phyloP scores from a whole-genome alignment of 2,329 filamentous ascomycete genomes.

The Plectosphaerella cucumerina region DNA sequence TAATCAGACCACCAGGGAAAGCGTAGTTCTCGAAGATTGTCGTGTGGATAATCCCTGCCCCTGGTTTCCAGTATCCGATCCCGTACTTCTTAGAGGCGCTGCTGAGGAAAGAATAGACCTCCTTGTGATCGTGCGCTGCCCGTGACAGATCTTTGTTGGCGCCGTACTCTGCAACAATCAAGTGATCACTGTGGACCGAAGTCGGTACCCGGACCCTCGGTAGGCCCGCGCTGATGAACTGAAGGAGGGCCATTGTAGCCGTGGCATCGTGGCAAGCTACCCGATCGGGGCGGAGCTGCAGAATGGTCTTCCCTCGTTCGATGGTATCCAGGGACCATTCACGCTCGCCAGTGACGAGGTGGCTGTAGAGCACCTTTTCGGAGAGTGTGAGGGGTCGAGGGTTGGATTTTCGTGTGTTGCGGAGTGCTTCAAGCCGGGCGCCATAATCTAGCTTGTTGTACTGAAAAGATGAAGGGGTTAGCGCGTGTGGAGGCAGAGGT shows the following conservation, averaged over 20 bases:
- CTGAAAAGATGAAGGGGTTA: not conserved
- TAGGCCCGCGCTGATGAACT: constrained; percentile 36
- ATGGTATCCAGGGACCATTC: constrained; percentile 22
- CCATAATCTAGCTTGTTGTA: constrained; percentile 15
- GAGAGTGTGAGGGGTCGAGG: constrained; percentile 27
- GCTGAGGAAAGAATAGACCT: constrained; percentile 33
- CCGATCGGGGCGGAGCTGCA: constrained; percentile 30
- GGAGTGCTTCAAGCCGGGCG: constrained; percentile 10
- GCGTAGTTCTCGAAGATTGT: constrained; percentile 36
- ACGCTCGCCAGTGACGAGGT: constrained; percentile 22
- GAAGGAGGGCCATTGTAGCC: constrained; percentile 35
- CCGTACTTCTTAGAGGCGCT: constrained; percentile 39
- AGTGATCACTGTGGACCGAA: constrained; percentile 34
- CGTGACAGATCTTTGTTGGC: constrained; percentile 22
- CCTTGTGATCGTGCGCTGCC: constrained; percentile 22
- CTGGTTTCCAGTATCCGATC: constrained; percentile 34
- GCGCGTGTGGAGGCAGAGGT: not conserved
- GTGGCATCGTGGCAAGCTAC: constrained; percentile 39
- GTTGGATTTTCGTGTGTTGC: constrained; percentile 8
- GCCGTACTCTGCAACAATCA: constrained; percentile 26
- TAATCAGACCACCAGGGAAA: constrained; percentile 28
- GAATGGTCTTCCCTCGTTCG: constrained; percentile 29
- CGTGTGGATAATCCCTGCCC: constrained; percentile 31
- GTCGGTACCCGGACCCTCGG: constrained; percentile 31
- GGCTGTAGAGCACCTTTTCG: constrained; percentile 34